Evolutionary conservation across 2,329 filamentous ascomycete genomes (phyloP), one percentile per base, ranked within the genome.

Genomic region (Sclerotinia borealis): DNA sequence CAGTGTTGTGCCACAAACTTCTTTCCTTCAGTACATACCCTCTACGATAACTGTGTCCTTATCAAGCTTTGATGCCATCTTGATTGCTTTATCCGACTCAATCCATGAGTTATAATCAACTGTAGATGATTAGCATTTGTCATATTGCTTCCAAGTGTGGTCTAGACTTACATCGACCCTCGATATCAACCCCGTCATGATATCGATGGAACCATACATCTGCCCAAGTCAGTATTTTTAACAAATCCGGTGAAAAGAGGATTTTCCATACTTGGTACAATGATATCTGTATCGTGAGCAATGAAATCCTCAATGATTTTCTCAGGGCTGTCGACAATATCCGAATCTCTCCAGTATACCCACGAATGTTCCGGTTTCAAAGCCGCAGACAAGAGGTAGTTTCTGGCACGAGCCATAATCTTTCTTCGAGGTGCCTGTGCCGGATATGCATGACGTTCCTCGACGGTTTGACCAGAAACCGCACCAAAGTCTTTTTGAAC

Each of bases 31-130:
- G 13, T 8, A 45, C 64, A 49, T 77, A 90, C 90, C 95, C 83
- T 99, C 95, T 29, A 91, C 95, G 36, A 99, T 82, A 64, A 99
- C 83, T 27, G 90, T 81, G 71, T 97, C 87, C 74, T 92, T 93
- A 69, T 89, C 83, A 25, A 98, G 81, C 60, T 80, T 85, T 7
- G 83, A 79, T n/a, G 88, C 82, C 61, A 98, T 83, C 72, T 87
- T 89, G 64, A 89, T 85, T 54, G 85, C 92, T 76, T 93, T 90
- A 59, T 93, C 88, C 11, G 93, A 93, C 79, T 99, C 95, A 71
- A 96, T 85, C 95, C 95, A 99, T 1, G 95, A 98, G 78, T 99
- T 99, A 80, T 99, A 99, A 76, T 99, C 95, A 74, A 98, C 91
- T 95, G 66, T 41, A 39, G 27, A 31, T 17, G n/a, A 48, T 71